Evolutionary conservation across 805 yeast species (phyloP).

Genomic region (Metschnikowia arizonensis): DNA sequence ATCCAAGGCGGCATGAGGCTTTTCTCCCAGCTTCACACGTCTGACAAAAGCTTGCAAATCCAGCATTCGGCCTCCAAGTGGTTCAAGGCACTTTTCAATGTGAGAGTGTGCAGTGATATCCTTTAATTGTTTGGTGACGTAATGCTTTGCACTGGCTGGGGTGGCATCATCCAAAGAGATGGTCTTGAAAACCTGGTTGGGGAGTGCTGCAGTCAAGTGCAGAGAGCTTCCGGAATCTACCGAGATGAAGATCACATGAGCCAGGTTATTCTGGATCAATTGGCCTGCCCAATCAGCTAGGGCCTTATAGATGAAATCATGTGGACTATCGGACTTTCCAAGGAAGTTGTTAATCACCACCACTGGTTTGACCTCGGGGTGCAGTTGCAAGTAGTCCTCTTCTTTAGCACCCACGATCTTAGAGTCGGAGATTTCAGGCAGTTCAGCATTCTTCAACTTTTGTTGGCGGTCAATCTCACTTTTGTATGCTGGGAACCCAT

Average conservation of each 20-base stretch:
- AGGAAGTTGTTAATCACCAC: conserved; percentile 74
- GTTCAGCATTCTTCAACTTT: conserved; percentile 11
- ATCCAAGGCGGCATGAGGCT: conserved; percentile 66
- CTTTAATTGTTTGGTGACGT: conserved; percentile 56
- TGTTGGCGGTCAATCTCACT: conserved; percentile 20
- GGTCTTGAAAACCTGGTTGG: conserved; percentile 80
- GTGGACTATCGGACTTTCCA: conserved; percentile 44
- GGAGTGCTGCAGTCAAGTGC: conserved; percentile 65
- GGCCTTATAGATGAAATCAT: conserved; percentile 65
- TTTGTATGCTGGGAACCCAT: conserved; percentile 29
- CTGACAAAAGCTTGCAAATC: conserved; percentile 89
- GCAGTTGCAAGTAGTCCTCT: conserved; percentile 78
- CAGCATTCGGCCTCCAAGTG: conserved; percentile 92
- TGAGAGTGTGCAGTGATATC: conserved; percentile 22
- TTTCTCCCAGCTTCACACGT: conserved; percentile 83
- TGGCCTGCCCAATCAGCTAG: conserved; percentile 87
- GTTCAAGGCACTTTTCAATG: conserved; percentile 57
- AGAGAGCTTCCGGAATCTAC: conserved; percentile 78
- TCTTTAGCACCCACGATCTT: conserved; percentile 49
- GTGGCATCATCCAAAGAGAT: conserved; percentile 80
- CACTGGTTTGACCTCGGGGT: conserved; percentile 83
- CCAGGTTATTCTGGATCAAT: conserved; percentile 70
- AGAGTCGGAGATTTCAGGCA: conserved; percentile 16
- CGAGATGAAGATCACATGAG: conserved; percentile 86
- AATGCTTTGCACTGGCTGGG: conserved; percentile 60